Evolutionary conservation across 169 alveolate genomes (phyloP).

Genomic region (Eimeria acervulina): DNA sequence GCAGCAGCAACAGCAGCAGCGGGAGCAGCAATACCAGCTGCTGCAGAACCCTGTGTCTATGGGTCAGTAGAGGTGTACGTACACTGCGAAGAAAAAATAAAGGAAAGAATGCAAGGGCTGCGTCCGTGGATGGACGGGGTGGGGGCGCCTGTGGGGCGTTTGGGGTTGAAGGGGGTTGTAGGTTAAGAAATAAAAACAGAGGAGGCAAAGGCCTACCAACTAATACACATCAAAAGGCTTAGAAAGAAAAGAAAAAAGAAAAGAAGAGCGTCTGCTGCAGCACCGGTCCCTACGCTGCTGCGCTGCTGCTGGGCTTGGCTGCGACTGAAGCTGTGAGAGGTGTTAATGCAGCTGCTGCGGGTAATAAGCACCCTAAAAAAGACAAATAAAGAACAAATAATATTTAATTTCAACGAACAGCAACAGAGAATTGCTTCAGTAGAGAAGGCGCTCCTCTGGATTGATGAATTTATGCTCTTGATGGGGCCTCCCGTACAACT

Average conservation of each 20-base stretch:
- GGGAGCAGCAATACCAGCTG: neutral
- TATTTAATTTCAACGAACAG: neutral
- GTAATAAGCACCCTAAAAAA: neutral
- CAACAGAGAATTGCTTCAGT: neutral
- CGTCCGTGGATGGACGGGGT: neutral
- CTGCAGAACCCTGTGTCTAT: neutral
- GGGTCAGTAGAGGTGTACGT: neutral
- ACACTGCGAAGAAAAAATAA: too few relatives aligned
- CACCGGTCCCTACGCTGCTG: neutral
- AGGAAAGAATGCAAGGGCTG: too few relatives aligned
- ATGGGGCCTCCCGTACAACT: too few relatives aligned
- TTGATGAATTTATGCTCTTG: too few relatives aligned
- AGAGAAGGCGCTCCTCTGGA: neutral
- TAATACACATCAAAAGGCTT: too few relatives aligned
- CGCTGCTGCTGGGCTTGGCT: constrained; percentile 1
- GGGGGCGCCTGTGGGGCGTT: neutral
- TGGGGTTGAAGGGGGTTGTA: neutral
- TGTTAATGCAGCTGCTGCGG: neutral
- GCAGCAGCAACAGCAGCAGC: neutral
- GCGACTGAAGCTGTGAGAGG: neutral
- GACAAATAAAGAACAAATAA: neutral
- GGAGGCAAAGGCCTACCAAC: neutral
- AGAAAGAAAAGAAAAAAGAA: too few relatives aligned
- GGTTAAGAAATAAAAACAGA: neutral
- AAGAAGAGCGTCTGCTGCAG: neutral